Evolutionary conservation across 441 rosid genomes (phyloP), one percentile per base, ranked within the genome.

Genomic region (Cnidoscolus chayamansa): DNA sequence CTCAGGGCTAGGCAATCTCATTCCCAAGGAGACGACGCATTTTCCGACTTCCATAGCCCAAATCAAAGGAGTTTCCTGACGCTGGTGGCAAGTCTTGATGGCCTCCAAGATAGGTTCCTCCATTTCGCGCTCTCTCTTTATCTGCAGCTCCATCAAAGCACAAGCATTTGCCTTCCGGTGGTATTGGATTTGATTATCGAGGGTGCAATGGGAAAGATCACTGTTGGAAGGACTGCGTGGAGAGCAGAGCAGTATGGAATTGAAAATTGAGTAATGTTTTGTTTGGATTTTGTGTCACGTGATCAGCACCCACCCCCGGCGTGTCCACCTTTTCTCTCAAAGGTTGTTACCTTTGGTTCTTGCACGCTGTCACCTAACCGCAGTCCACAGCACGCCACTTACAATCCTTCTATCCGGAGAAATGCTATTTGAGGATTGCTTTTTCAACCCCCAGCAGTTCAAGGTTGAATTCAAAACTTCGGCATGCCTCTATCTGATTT

Each of bases 1-100:
- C 48, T 86, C 93, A 11, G 82, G 72, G 40, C 81, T 73, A 0
- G 84, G 88, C 16, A 72, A 49, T 16, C 30, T 71, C 16, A 70
- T 7, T 3, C 74, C 84, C 7, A 25, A 71, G 3, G 76, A 65
- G 8, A 17, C 72, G 4, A 83, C 20, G 60, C 84, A 79, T 57
- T 79, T 84, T 3, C 75, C 81, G 3, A 88, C 65, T 70, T 84
- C 89, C 71, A 72, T 70, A 0, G 82, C 78, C 84, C 83, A 82
- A 1, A 73, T 55, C 8, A 79, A 49, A 32, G 83, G 85, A 7
- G 76, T 40, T 11, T 82, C 87, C 43, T 74, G 73, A 13, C 84
- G 66, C 43, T 65, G 70, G 25, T 63, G 71, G 63, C 79, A 76
- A 15, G 1, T 55, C 43, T 63, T 64, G 54, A 72, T 64, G 13